Evolutionary conservation across 2,329 filamentous ascomycete genomes (phyloP).

Genomic region (Rachicladosporium sp.): DNA sequence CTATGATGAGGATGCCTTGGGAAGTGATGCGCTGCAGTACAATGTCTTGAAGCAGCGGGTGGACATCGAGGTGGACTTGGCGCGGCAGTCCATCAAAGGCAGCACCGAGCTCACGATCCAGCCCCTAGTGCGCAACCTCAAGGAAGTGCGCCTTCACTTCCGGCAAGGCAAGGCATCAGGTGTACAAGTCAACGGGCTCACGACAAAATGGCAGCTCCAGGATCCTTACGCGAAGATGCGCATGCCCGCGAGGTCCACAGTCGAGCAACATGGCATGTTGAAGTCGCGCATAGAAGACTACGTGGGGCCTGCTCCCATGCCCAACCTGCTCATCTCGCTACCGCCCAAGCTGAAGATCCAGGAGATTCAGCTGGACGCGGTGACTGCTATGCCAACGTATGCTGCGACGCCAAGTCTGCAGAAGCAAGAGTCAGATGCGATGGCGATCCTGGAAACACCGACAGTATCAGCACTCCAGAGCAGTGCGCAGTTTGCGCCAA

Average conservation of each 20-base stretch:
- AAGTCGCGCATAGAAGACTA: constrained; percentile 54
- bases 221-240: constrained; percentile 58
- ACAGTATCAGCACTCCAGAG: constrained; percentile 17
- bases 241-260: constrained; percentile 49
- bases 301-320: constrained; percentile 38
- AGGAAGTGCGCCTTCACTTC: constrained; percentile 46
- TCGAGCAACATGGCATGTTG: constrained; percentile 66
- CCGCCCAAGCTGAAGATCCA: constrained; percentile 51
- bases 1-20: no score
- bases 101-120: constrained; percentile 72
- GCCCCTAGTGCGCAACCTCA: constrained; percentile 44
- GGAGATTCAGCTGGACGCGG: constrained; percentile 40
- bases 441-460: constrained; percentile 21
- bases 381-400: constrained; percentile 21
- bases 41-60: constrained; percentile 73
- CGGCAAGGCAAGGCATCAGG: constrained; percentile 48
- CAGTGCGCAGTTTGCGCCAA: constrained; percentile 40
- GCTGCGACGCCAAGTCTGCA: constrained; percentile 29
- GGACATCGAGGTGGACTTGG: constrained; percentile 79
- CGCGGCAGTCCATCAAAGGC: constrained; percentile 59
- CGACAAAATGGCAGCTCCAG: constrained; percentile 27
- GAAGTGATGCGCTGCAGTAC: constrained; percentile 28
- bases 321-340: constrained; percentile 46
- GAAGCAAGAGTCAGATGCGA: constrained; percentile 21
- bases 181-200: constrained; percentile 35